Evolutionary conservation across 176 grass and related monocot species (phyloP).

Genomic region (Poa pratensis): DNA sequence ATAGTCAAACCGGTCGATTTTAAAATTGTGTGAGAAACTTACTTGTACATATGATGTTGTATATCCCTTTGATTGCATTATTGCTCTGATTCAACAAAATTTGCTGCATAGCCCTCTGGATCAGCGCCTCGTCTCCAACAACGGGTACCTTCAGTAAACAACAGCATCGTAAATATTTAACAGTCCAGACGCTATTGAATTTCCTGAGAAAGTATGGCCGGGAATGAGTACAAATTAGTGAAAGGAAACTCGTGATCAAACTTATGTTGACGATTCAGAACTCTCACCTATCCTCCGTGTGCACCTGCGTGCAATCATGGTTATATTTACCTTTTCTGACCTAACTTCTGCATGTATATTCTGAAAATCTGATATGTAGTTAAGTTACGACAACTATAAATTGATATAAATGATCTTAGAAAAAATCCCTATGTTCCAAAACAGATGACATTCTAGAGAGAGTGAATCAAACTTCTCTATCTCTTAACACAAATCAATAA

Average conservation of each 20-base stretch:
- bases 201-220: background rate
- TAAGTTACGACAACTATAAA: conserved; percentile 56
- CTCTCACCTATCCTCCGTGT: conserved; percentile 76
- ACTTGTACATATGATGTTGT: conserved; percentile 96
- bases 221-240: background rate
- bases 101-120: conserved; percentile 84
- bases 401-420: conserved; percentile 14
- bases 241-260: background rate
- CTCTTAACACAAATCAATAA: background rate
- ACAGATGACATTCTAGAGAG: background rate
- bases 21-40: conserved; percentile 37
- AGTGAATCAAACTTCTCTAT: background rate
- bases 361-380: conserved; percentile 75
- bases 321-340: conserved; percentile 66
- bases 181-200: background rate
- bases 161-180: background rate
- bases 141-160: conserved; percentile 69
- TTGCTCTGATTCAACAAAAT: conserved; percentile 97
- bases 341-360: conserved; percentile 70
- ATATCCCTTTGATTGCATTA: conserved; percentile 81
- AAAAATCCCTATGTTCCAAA: background rate
- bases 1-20: background rate
- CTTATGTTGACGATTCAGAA: conserved; percentile 23
- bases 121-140: conserved; percentile 96
- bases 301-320: conserved; percentile 85